Conservation (phyloP, 2,329 filamentous ascomycete genomes). For the Xylaria digitata region DNA sequence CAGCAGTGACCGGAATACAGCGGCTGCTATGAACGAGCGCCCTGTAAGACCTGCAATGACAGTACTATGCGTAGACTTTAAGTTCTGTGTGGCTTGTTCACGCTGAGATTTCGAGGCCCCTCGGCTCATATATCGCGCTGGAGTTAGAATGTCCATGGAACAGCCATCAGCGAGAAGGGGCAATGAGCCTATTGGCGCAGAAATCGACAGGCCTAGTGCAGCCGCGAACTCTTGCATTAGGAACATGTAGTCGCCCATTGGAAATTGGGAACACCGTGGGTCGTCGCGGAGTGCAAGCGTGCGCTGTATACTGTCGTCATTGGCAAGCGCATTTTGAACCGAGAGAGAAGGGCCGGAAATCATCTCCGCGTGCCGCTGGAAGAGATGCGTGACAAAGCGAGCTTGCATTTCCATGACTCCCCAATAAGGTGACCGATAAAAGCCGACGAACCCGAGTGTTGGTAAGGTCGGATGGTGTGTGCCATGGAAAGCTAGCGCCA, state of each 20-base stretch:
- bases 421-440: conserved; percentile 88
- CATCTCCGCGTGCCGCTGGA: conserved; percentile 28
- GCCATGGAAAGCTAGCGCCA: conserved; percentile 75
- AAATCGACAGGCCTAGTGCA: conserved; percentile 64
- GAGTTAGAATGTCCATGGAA: conserved; percentile 66
- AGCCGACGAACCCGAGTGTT: conserved; percentile 81
- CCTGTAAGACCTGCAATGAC: conserved; percentile 56
- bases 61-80: conserved; percentile 59
- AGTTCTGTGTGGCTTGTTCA: conserved; percentile 56
- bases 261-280: conserved; percentile 73
- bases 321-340: conserved; percentile 55
- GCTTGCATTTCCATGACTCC: conserved; percentile 90
- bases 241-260: conserved; percentile 84
- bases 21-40: conserved; percentile 68
- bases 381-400: conserved; percentile 66
- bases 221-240: conserved; percentile 77
- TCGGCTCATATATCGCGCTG: conserved; percentile 63
- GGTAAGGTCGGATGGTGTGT: conserved; percentile 70
- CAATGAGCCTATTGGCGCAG: conserved; percentile 46
- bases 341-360: conserved; percentile 40
- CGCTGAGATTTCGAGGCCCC: conserved; percentile 53
- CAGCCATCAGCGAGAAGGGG: conserved; percentile 53
- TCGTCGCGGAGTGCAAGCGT: conserved; percentile 64
- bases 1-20: conserved; percentile 76
- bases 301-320: conserved; percentile 58